A percentile compares a stretch with the other conserved stretches of the same genome.
Evolutionary conservation across 768 basidiomycete genomes (phyloP).

Genomic region (Lentinula raphanica): DNA sequence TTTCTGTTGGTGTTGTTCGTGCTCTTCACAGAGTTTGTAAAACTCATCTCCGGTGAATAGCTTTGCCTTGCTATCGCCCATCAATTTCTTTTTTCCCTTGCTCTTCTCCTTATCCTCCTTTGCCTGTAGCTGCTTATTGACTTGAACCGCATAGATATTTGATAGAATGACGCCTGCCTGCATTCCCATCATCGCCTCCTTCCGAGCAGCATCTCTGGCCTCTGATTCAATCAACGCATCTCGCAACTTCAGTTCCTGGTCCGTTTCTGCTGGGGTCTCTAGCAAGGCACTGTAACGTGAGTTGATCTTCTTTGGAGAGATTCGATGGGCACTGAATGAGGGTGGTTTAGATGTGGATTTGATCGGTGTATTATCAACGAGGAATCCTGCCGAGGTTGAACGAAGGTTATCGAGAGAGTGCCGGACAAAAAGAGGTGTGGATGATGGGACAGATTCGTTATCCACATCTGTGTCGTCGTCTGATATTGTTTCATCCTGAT

Average conservation of each 20-base stretch:
- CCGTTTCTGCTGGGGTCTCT: not conserved
- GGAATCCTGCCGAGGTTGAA: slow-evolving; percentile 1
- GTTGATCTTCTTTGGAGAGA: slow-evolving; percentile 1
- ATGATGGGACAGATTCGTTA: not conserved
- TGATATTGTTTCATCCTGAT: not conserved
- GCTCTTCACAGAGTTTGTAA: not conserved
- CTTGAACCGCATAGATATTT: not conserved
- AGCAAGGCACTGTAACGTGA: not conserved
- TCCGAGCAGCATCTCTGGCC: not conserved
- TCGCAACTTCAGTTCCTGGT: not conserved
- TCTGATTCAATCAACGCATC: not conserved
- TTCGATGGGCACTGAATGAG: slow-evolving; percentile 1
- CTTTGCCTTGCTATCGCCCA: not conserved
- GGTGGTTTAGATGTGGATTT: slow-evolving; percentile 5
- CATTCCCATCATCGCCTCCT: not conserved
- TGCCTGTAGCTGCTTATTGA: not conserved
- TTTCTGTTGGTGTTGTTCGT: not conserved
- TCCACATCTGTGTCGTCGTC: not conserved
- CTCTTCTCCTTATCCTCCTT: not conserved
- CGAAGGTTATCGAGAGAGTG: not conserved
- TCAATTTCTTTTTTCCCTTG: not conserved
- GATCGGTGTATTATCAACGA: not conserved
- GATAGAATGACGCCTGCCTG: not conserved
- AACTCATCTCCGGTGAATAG: not conserved
- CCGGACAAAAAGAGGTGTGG: not conserved